Conservation (phyloP, 2,329 filamentous ascomycete species). For the Penicillium sp. region DNA sequence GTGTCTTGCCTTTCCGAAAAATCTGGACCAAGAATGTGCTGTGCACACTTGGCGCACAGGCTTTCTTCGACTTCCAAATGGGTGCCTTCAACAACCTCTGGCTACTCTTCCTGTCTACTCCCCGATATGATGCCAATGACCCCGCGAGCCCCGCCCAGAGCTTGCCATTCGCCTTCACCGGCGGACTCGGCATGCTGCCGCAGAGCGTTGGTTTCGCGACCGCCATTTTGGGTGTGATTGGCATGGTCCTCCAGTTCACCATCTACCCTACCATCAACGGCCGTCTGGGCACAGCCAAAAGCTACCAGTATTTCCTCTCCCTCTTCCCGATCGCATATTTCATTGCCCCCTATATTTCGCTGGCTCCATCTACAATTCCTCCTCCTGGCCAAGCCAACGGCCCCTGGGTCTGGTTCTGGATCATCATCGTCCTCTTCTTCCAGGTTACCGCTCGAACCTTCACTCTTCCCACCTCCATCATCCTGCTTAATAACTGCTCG, state of each 20-base stretch:
- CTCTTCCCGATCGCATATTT: conserved; percentile 71
- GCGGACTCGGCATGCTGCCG: conserved; percentile 69
- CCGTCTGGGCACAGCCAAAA: conserved; percentile 64
- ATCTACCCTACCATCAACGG: conserved; percentile 68
- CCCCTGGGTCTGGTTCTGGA: conserved; percentile 61
- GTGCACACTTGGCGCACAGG: conserved; percentile 60
- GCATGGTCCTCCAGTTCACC: conserved; percentile 67
- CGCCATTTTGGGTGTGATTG: conserved; percentile 69
- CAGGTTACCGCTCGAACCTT: conserved; percentile 73
- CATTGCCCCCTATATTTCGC: conserved; percentile 67
- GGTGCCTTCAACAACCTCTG: conserved; percentile 71
- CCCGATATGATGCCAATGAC: conserved; percentile 51
- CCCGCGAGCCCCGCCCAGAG: conserved; percentile 41
- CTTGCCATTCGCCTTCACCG: conserved; percentile 60
- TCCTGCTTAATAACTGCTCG: conserved; percentile 59
- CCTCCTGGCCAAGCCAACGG: conserved; percentile 39
- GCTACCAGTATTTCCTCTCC: conserved; percentile 64
- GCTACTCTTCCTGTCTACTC: conserved; percentile 74
- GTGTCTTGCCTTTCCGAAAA: conserved; percentile 46
- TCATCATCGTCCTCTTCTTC: conserved; percentile 62
- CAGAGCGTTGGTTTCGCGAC: conserved; percentile 70
- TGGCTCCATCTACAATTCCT: conserved; percentile 58
- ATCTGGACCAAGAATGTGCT: conserved; percentile 57
- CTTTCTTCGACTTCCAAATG: conserved; percentile 71
- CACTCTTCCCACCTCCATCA: conserved; percentile 58